phyloP scores from a whole-genome alignment of 139 green algal genomes.

The Picochlorum costavermella region DNA sequence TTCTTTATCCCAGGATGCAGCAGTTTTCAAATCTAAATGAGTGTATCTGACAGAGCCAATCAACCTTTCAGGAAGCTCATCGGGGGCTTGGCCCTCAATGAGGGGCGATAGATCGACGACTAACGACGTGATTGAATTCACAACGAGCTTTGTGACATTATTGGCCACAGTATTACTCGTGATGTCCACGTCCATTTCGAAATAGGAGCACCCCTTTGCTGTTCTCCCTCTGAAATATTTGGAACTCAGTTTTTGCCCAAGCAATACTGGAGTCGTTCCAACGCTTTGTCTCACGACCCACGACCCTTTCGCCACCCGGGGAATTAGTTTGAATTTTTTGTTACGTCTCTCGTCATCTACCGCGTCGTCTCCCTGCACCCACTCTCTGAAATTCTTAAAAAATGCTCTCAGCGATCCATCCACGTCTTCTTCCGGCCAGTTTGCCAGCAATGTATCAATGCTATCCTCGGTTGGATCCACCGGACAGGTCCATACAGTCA shows the following conservation, averaged over 20 bases:
- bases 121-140: slow-evolving; percentile 38
- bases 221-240: slow-evolving; percentile 35
- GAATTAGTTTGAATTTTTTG: slow-evolving; percentile 45
- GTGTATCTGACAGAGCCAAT: slow-evolving; percentile 37
- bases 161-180: slow-evolving; percentile 35
- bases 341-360: slow-evolving; percentile 30
- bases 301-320: slow-evolving; percentile 18
- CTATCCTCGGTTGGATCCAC: not conserved
- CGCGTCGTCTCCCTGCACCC: slow-evolving; percentile 31
- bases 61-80: slow-evolving; percentile 44
- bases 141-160: slow-evolving; percentile 29
- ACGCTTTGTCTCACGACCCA: slow-evolving; percentile 43
- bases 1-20: slow-evolving; percentile 8
- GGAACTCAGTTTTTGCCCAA: slow-evolving; percentile 48
- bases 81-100: slow-evolving; percentile 33
- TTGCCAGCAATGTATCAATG: slow-evolving; percentile 1
- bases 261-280: slow-evolving; percentile 46
- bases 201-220: slow-evolving; percentile 22
- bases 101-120: slow-evolving; percentile 41
- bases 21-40: slow-evolving; percentile 31
- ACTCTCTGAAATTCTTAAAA: slow-evolving; percentile 29
- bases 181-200: slow-evolving; percentile 51
- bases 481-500: slow-evolving; percentile 8
- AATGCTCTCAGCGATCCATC: slow-evolving; percentile 20
- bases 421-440: slow-evolving; percentile 14